Percentiles rank a stretch among this genome's conserved stretches.
These are phyloP conservation scores for Penicillium sp. DNA, from an alignment of 2,329 filamentous ascomycete genomes.

Conservation along the genomic window DNA sequence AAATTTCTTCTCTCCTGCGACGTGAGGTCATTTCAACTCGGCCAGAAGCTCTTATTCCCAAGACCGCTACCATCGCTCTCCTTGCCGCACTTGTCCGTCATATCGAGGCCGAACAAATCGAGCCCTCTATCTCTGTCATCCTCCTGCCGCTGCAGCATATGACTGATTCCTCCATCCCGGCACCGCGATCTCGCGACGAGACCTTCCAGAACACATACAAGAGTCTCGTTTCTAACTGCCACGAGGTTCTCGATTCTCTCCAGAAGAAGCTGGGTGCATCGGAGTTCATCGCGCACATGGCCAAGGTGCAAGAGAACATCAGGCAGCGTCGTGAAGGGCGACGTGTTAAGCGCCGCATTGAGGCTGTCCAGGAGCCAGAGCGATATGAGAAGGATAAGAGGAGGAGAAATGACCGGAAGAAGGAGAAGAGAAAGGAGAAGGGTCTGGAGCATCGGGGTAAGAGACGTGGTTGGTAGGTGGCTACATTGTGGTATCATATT, in stretches of 20 bases:
- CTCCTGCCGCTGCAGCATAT: slow-evolving; percentile 75
- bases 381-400: slow-evolving; percentile 74
- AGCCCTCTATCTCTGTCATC: slow-evolving; percentile 63
- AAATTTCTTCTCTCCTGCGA: slow-evolving; percentile 75
- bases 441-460: slow-evolving; percentile 69
- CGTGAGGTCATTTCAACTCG: slow-evolving; percentile 67
- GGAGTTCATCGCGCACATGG: slow-evolving; percentile 72
- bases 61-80: slow-evolving; percentile 72
- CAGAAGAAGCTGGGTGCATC: slow-evolving; percentile 82
- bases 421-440: slow-evolving; percentile 76
- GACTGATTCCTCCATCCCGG: slow-evolving; percentile 73
- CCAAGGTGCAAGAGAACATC: slow-evolving; percentile 72
- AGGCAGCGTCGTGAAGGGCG: slow-evolving; percentile 70
- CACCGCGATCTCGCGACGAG: slow-evolving; percentile 70
- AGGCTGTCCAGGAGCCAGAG: slow-evolving; percentile 80
- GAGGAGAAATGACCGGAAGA: slow-evolving; percentile 81
- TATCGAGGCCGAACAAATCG: slow-evolving; percentile 58
- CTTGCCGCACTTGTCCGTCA: slow-evolving; percentile 68
- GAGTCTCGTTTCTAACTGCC: slow-evolving; percentile 67
- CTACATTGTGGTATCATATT: slow-evolving; percentile 4
- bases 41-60: slow-evolving; percentile 66
- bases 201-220: slow-evolving; percentile 69
- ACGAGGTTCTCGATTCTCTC: slow-evolving; percentile 75
- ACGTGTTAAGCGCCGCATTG: slow-evolving; percentile 82
- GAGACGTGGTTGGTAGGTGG: slow-evolving; percentile 66